phyloP scores from a whole-genome alignment of 1,139 yeast genomes.

The Zygoascus sp. region DNA sequence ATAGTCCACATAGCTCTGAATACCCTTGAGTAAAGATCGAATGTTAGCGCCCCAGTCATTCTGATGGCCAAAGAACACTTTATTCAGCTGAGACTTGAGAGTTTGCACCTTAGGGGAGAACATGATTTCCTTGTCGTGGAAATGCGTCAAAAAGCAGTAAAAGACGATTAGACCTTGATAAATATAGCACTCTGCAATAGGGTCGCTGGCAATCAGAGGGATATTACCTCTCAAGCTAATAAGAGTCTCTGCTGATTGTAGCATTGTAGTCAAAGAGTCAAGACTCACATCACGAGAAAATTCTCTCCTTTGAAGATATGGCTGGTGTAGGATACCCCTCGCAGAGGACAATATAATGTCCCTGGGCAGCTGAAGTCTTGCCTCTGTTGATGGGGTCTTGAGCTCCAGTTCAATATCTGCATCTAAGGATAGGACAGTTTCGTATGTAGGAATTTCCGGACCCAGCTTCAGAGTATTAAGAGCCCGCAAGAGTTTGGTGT shows the following conservation, averaged over 20 bases:
- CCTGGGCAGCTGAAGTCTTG: not conserved
- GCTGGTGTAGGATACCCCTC: conserved; percentile 9
- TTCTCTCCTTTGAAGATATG: not conserved
- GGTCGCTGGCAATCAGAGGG: conserved; percentile 3
- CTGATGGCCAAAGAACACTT: not conserved
- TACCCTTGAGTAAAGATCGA: conserved; percentile 1
- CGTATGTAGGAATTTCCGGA: not conserved
- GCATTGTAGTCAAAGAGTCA: not conserved
- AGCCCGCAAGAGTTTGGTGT: not conserved
- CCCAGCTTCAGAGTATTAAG: not conserved
- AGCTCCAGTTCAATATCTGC: conserved; percentile 6
- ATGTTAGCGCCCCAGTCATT: conserved; percentile 3
- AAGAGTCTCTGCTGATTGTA: not conserved
- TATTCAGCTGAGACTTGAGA: not conserved
- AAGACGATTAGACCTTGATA: conserved; percentile 8
- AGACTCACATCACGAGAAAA: not conserved
- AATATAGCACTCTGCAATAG: conserved; percentile 2
- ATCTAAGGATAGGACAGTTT: not conserved
- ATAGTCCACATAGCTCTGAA: not conserved
- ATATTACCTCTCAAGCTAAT: not conserved
- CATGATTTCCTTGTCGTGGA: not conserved
- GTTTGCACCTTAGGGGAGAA: not conserved
- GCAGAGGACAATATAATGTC: conserved; percentile 2
- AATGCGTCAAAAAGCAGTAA: conserved; percentile 7
- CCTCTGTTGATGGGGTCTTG: not conserved